Evolutionary conservation across 768 basidiomycete genomes (phyloP).

Genomic region (Dioszegia aurantiaca): DNA sequence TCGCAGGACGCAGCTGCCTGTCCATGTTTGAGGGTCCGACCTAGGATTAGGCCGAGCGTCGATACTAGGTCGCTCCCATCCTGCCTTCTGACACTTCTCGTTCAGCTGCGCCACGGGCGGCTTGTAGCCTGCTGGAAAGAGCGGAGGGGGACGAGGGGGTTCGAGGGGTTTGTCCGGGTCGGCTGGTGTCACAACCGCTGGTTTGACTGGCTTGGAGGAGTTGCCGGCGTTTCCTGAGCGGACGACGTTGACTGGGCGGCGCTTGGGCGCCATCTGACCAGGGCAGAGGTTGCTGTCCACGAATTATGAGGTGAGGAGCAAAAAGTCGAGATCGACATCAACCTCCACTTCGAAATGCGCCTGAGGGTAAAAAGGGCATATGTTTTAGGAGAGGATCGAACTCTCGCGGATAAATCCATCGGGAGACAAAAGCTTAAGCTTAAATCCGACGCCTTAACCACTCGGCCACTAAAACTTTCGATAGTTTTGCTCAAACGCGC

Average conservation of each 20-base stretch:
- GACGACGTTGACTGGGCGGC: conserved; percentile 69
- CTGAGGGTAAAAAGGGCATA: conserved; percentile 3
- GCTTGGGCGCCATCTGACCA: conserved; percentile 45
- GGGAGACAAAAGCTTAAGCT: conserved; percentile 17
- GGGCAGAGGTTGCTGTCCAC: neutral
- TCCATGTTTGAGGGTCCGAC: conserved; percentile 48
- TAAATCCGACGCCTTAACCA: conserved; percentile 31
- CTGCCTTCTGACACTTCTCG: conserved; percentile 86
- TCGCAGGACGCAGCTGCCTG: conserved; percentile 68
- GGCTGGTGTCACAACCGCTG: conserved; percentile 25
- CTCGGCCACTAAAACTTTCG: conserved; percentile 19
- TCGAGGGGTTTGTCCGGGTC: conserved; percentile 22
- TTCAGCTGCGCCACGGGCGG: conserved; percentile 73
- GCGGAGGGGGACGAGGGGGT: conserved; percentile 53
- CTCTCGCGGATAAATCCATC: conserved; percentile 21
- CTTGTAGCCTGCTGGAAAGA: conserved; percentile 83
- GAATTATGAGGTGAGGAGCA: neutral
- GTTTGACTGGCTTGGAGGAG: conserved; percentile 62
- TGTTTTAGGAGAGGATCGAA: conserved; percentile 26
- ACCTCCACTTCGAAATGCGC: neutral
- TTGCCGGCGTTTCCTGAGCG: conserved; percentile 89
- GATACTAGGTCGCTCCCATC: conserved; percentile 81
- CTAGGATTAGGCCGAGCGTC: conserved; percentile 56
- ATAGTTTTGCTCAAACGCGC: neutral
- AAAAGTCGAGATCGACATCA: neutral